Conservation (phyloP, 192 early-diverging fungal species). For the Funneliformis geosporum region DNA sequence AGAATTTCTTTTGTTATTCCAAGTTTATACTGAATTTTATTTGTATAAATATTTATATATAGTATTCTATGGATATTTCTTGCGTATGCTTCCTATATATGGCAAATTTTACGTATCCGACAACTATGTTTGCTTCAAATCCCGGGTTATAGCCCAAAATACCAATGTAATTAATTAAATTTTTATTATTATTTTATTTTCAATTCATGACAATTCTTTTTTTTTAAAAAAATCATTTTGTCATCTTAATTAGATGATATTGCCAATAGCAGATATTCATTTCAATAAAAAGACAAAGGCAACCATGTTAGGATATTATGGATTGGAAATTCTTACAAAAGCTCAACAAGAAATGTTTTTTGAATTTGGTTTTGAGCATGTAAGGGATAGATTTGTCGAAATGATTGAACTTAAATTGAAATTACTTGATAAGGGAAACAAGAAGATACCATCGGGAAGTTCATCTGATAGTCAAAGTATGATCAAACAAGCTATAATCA, state of each 20-base stretch:
- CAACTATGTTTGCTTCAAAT: constrained; percentile 65
- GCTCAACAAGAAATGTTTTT: constrained; percentile 58
- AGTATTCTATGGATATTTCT: constrained; percentile 55
- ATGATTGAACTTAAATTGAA: constrained; percentile 14
- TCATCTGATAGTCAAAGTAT: neutral
- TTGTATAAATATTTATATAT: neutral
- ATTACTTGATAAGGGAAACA: constrained; percentile 12
- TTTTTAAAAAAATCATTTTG: neutral
- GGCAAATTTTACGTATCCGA: constrained; percentile 64
- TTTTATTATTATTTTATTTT: neutral
- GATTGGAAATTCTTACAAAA: constrained; percentile 48
- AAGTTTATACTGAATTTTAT: neutral
- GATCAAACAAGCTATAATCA: constrained; percentile 3
- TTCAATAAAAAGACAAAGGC: constrained; percentile 47
- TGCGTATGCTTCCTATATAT: constrained; percentile 54
- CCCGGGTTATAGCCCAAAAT: constrained; percentile 52
- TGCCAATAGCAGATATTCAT: constrained; percentile 57
- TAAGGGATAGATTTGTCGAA: constrained; percentile 50
- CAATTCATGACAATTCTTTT: neutral
- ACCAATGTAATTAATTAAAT: constrained; percentile 47
- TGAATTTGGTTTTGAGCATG: constrained; percentile 55
- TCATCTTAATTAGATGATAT: constrained; percentile 37
- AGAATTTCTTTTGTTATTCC: neutral
- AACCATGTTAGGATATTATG: constrained; percentile 48
- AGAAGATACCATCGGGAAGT: neutral